These are phyloP conservation scores for Penicillium vulpinum DNA, from an alignment of 2,329 filamentous ascomycete species.

Conservation along the genomic window DNA sequence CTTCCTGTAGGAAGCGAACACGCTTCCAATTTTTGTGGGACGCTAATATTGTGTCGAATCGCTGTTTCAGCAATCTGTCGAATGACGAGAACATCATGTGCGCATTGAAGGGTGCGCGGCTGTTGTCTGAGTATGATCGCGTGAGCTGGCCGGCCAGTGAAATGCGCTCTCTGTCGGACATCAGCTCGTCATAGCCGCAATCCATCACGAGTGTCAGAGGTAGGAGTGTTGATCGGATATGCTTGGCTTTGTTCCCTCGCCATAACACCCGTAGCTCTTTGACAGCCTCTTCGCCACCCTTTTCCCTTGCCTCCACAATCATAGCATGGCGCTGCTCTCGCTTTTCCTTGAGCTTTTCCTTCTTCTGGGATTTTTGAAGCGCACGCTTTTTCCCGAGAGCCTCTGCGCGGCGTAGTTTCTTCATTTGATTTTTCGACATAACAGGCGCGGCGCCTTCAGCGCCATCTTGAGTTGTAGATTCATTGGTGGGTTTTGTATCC, in stretches of 20 bases:
- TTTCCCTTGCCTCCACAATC: slow-evolving; percentile 36
- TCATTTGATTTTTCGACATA: slow-evolving; percentile 83
- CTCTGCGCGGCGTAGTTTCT: slow-evolving; percentile 71
- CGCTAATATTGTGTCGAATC: slow-evolving; percentile 76
- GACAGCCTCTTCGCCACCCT: slow-evolving; percentile 27
- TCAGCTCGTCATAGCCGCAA: slow-evolving; percentile 87
- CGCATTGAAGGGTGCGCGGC: slow-evolving; percentile 63
- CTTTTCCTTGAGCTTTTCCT: slow-evolving; percentile 56
- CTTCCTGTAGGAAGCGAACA: slow-evolving; percentile 69
- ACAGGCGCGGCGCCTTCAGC: slow-evolving; percentile 20
- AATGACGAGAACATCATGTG: slow-evolving; percentile 79
- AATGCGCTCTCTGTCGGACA: slow-evolving; percentile 81
- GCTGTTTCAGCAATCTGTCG: slow-evolving; percentile 68
- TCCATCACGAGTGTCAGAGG: slow-evolving; percentile 83
- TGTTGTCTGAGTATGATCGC: slow-evolving; percentile 85
- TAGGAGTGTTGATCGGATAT: slow-evolving; percentile 54
- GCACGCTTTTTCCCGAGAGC: slow-evolving; percentile 73
- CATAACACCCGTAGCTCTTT: slow-evolving; percentile 29
- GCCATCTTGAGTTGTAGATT: slow-evolving; percentile 1
- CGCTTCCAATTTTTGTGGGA: slow-evolving; percentile 79
- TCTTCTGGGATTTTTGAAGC: slow-evolving; percentile 58
- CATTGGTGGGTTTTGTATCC: not conserved
- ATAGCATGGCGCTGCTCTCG: slow-evolving; percentile 51
- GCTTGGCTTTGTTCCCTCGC: slow-evolving; percentile 25
- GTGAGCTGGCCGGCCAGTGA: slow-evolving; percentile 83